Evolutionary conservation across 495 filamentous ascomycete species (phyloP).

Genomic region (Clohesyomyces aquaticus): DNA sequence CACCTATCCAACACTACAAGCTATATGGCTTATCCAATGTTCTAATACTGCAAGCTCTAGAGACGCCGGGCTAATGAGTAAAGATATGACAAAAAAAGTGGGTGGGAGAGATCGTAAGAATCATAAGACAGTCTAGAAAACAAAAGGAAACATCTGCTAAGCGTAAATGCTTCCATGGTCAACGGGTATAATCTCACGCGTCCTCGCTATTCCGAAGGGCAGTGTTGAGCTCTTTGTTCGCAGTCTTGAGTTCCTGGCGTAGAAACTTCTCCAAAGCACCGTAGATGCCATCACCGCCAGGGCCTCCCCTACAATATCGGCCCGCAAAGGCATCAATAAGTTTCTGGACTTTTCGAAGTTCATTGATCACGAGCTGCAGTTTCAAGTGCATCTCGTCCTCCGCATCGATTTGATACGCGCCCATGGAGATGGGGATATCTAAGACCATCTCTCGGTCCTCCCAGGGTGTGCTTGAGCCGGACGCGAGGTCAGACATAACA

Average conservation of each 20-base stretch:
- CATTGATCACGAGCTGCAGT: constrained; percentile 39
- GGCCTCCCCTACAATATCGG: constrained; percentile 21
- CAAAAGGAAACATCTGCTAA: neutral
- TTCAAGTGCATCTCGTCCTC: constrained; percentile 39
- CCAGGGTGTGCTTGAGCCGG: constrained; percentile 19
- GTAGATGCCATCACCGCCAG: constrained; percentile 26
- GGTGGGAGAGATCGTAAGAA: constrained; percentile 11
- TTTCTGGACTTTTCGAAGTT: constrained; percentile 39
- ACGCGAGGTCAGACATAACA: constrained; percentile 2
- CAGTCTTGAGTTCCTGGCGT: no score
- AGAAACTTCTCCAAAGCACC: constrained; percentile 28
- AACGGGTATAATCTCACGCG: constrained; percentile 7
- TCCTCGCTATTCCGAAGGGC: constrained; percentile 24
- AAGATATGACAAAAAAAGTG: no score
- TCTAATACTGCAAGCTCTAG: no score
- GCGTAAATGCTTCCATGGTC: neutral
- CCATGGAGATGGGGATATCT: constrained; percentile 41
- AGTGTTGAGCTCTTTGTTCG: constrained; percentile 26
- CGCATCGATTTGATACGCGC: constrained; percentile 39
- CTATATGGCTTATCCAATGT: no score
- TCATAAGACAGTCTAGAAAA: constrained; percentile 2
- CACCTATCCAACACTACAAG: no score
- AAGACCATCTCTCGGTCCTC: constrained; percentile 34
- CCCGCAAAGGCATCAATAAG: constrained; percentile 35
- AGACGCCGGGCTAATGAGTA: neutral